phyloP scores from a whole-genome alignment of 352 stramenopile species.

The Peronosclerospora sorghi region DNA sequence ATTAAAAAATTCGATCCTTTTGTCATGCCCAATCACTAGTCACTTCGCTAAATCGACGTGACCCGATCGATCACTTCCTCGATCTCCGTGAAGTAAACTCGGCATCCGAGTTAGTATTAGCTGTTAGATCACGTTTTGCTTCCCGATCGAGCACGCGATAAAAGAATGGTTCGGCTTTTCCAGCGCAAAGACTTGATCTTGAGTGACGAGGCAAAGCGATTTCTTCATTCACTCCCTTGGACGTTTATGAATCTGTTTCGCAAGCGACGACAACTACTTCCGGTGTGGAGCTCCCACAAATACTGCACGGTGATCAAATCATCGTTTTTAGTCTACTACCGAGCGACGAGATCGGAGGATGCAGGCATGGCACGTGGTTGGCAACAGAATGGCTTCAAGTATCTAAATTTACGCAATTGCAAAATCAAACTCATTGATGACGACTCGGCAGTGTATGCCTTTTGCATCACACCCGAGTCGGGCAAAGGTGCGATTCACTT shows the following conservation, averaged over 20 bases:
- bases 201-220: slow-evolving; percentile 71
- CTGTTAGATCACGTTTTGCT: slow-evolving; percentile 2
- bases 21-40: slow-evolving; percentile 20
- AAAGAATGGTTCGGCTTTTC: slow-evolving; percentile 72
- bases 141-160: not conserved
- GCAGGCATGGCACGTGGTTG: slow-evolving; percentile 9
- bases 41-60: slow-evolving; percentile 13
- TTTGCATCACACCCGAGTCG: slow-evolving; percentile 57
- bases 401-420: slow-evolving; percentile 66
- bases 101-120: slow-evolving; percentile 11
- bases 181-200: slow-evolving; percentile 50
- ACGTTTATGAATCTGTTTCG: slow-evolving; percentile 79
- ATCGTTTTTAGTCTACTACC: slow-evolving; percentile 77
- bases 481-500: slow-evolving; percentile 63
- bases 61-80: slow-evolving; percentile 6
- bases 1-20: not conserved
- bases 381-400: slow-evolving; percentile 43
- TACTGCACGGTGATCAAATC: slow-evolving; percentile 86
- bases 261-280: slow-evolving; percentile 70
- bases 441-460: slow-evolving; percentile 68
- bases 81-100: too few species aligned
- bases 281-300: slow-evolving; percentile 75
- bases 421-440: slow-evolving; percentile 72
- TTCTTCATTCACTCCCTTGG: slow-evolving; percentile 75
- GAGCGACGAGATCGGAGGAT: slow-evolving; percentile 50